Evolutionary conservation across 768 basidiomycete species (phyloP), one percentile per base, ranked within the genome.

Genomic region (Leccinum broughii): DNA sequence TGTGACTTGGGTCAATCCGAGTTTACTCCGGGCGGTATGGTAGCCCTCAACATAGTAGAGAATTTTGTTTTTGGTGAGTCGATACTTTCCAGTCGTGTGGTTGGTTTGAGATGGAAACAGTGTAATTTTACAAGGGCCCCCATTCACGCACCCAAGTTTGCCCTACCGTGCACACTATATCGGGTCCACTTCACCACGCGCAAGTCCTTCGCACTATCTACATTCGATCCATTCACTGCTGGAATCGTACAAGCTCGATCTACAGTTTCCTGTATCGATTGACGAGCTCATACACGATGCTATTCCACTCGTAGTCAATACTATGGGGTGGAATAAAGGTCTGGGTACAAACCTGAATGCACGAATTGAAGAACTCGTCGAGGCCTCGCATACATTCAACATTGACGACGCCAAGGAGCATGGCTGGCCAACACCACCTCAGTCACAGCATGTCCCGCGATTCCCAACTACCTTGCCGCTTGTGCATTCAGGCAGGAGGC

Each of bases 271-370:
- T 1, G 26, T 26, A 26, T 26, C 26, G 26, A 26, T 26, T 26
- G 26, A 26, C 51, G 62, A 63, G 30, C 79, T 83, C 46, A 80
- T 89, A 24, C 66, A 70, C 6, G 85, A 89, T 53, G 61, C 75
- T 28, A 84, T 95, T 5, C 96, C 96, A 0, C 83, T 98, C 17
- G 85, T 98, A 15, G 83, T 98, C 55, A 99, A 98, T 71, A 98
- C 92, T 0, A 95, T 96, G 86, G 96, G 96, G 2, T 99, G 96
- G 96, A 84, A 84, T 6, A 98, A 95, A 71, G 96, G 96, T 10
- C 84, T 97, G 3, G 96, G 96, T 3, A 88, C 85, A 15, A 92
- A 96, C 66, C 76, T 98, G 10, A 83, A 85, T 2, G 71, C 71
- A 14, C 83, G 83, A 62, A 88, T 99, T 52, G 88, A 95, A 65